Evolutionary conservation across 371 early-diverging fungal species (phyloP).

Genomic region (Actinomortierella ambigua): DNA sequence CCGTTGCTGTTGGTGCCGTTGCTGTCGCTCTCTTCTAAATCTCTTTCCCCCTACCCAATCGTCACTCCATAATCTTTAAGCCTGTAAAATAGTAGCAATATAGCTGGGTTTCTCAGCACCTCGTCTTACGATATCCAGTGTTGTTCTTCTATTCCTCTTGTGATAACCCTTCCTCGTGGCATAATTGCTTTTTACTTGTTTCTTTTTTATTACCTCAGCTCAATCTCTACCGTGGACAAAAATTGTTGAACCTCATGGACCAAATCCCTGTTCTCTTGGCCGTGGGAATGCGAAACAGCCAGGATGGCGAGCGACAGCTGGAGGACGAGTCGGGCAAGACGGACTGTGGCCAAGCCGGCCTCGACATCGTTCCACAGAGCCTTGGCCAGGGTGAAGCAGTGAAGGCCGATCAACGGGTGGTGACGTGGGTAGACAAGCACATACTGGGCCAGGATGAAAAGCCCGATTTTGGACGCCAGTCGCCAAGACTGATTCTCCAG

Average conservation of each 20-base stretch:
- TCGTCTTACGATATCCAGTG: no score
- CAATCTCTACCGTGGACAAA: conserved; percentile 34
- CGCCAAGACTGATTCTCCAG: conserved; percentile 49
- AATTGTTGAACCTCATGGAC: conserved; percentile 27
- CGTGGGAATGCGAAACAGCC: conserved; percentile 23
- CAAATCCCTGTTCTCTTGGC: conserved; percentile 20
- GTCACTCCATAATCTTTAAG: no score
- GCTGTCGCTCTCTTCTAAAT: conserved; percentile 23
- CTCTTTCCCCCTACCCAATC: no score
- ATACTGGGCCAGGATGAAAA: conserved; percentile 70
- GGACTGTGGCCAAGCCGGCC: conserved; percentile 32
- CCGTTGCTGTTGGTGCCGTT: conserved; percentile 21
- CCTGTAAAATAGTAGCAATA: no score
- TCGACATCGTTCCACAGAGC: conserved; percentile 63
- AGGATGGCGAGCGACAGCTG: conserved; percentile 21
- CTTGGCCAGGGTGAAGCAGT: conserved; percentile 67
- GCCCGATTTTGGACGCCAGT: conserved; percentile 59
- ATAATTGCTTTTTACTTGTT: neutral
- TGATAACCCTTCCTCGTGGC: no score
- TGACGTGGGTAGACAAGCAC: conserved; percentile 69
- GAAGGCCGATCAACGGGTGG: conserved; percentile 75
- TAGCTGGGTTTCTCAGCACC: no score
- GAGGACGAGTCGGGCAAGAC: conserved; percentile 27
- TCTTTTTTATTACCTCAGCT: conserved; percentile 12
- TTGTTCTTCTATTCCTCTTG: no score